Conservation (phyloP, 2,329 filamentous ascomycete species). For the Arthrobotrys pseudoclavata region DNA sequence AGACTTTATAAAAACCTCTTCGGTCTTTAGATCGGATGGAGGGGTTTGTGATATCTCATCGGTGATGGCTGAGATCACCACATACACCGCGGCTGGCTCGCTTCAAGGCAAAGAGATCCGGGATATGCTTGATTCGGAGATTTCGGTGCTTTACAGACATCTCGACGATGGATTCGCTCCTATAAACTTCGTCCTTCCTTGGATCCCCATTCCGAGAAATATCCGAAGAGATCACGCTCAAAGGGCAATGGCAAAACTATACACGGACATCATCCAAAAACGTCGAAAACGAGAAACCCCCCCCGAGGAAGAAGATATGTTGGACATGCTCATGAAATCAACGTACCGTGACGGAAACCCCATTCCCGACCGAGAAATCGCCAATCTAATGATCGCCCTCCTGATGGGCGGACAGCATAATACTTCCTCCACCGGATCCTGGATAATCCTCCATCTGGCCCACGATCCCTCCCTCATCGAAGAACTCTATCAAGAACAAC, state of each 20-base stretch:
- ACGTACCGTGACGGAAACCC: slow-evolving; percentile 84
- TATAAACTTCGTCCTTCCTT: slow-evolving; percentile 90
- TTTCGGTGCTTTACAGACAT: slow-evolving; percentile 87
- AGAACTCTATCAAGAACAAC: slow-evolving; percentile 86
- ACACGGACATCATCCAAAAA: slow-evolving; percentile 83
- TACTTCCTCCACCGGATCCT: slow-evolving; percentile 84
- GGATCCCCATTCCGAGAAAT: slow-evolving; percentile 91
- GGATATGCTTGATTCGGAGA: slow-evolving; percentile 81
- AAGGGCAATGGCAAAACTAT: slow-evolving; percentile 82
- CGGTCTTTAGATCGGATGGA: slow-evolving; percentile 76
- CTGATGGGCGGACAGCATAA: slow-evolving; percentile 94
- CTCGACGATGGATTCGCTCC: slow-evolving; percentile 91
- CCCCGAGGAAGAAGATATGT: slow-evolving; percentile 79
- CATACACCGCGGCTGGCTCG: slow-evolving; percentile 88
- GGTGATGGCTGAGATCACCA: slow-evolving; percentile 86
- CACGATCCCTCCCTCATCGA: slow-evolving; percentile 82
- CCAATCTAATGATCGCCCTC: slow-evolving; percentile 93
- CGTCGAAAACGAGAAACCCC: slow-evolving; percentile 72
- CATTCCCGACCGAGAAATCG: slow-evolving; percentile 86
- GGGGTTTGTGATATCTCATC: slow-evolving; percentile 80
- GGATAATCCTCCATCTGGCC: slow-evolving; percentile 86
- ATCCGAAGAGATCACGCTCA: slow-evolving; percentile 83
- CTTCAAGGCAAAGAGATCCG: slow-evolving; percentile 88
- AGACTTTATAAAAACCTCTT: slow-evolving; percentile 77
- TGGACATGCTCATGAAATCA: slow-evolving; percentile 89